phyloP scores from a whole-genome alignment of 2,329 filamentous ascomycete species.

The Paracoccidioides lutzii region DNA sequence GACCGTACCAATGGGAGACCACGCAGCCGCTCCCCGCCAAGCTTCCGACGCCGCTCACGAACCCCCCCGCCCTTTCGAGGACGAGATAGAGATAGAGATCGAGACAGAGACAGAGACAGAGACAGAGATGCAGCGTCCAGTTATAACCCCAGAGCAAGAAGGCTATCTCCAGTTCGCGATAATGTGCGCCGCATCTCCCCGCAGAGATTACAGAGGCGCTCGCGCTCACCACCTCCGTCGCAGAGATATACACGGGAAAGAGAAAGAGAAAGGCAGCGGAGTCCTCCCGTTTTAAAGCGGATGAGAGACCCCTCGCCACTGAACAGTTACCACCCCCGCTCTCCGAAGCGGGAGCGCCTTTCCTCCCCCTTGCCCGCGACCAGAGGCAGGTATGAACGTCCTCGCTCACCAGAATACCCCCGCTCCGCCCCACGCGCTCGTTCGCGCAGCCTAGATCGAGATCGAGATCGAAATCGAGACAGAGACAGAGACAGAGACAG shows the following conservation, averaged over 20 bases:
- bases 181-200: constrained; percentile 11
- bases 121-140: constrained; percentile 21
- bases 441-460: constrained; percentile 42
- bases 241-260: constrained; percentile 13
- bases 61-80: constrained; percentile 29
- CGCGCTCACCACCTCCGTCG: constrained; percentile 29
- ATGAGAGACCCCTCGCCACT: constrained; percentile 26
- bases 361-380: constrained; percentile 15
- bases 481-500: too few relatives aligned
- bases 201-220: constrained; percentile 25
- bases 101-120: too few relatives aligned
- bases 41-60: constrained; percentile 30
- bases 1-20: constrained; percentile 17
- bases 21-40: constrained; percentile 32
- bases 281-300: constrained; percentile 20
- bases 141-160: constrained; percentile 24
- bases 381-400: constrained; percentile 16
- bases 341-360: constrained; percentile 23
- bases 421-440: constrained; percentile 31
- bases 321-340: constrained; percentile 19
- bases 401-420: constrained; percentile 30
- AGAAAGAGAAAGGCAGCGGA: constrained; percentile 15
- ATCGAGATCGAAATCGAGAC: constrained; percentile 18
- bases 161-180: constrained; percentile 30
- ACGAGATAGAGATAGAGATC: too few relatives aligned